Percentiles rank a stretch among this genome's conserved stretches.
phyloP scores from a whole-genome alignment of 345 rosid genomes.

The Gossypium anomalum region DNA sequence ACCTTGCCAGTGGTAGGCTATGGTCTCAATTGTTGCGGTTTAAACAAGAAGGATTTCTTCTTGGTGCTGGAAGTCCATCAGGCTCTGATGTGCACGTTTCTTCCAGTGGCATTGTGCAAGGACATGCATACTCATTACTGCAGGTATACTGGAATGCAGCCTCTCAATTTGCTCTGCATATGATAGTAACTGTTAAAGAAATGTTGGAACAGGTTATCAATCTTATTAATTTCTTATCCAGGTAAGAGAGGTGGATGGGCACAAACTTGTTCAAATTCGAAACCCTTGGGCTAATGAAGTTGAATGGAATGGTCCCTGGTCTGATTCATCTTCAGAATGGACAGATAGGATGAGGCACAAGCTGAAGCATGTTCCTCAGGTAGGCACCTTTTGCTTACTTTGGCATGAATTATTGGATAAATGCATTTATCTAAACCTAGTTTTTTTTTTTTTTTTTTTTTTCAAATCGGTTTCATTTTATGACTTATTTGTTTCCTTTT shows the following conservation, averaged over 20 bases:
- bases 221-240: conserved; percentile 24
- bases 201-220: not conserved
- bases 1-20: conserved; percentile 98
- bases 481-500: conserved; percentile 22
- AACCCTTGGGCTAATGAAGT: conserved; percentile 99
- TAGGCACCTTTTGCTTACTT: conserved; percentile 10
- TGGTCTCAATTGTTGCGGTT: conserved; percentile 98
- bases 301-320: conserved; percentile 99
- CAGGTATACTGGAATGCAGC: conserved; percentile 50
- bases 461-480: not conserved
- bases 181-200: not conserved
- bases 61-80: conserved; percentile 99
- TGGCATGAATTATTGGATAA: not conserved
- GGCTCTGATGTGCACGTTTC: conserved; percentile 99
- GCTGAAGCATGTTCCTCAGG: conserved; percentile 92
- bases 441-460: not conserved
- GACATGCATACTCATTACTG: conserved; percentile 94
- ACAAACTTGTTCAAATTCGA: conserved; percentile 96
- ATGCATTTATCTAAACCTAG: conserved; percentile 3
- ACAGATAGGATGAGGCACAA: conserved; percentile 97
- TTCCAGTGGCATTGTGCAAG: conserved; percentile 99
- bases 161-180: conserved; percentile 8
- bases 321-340: conserved; percentile 95
- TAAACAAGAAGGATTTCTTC: conserved; percentile 96
- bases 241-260: conserved; percentile 99